These are phyloP conservation scores for Pezicula radicicola DNA, from an alignment of 2,329 filamentous ascomycete genomes.

Conservation along the genomic window DNA sequence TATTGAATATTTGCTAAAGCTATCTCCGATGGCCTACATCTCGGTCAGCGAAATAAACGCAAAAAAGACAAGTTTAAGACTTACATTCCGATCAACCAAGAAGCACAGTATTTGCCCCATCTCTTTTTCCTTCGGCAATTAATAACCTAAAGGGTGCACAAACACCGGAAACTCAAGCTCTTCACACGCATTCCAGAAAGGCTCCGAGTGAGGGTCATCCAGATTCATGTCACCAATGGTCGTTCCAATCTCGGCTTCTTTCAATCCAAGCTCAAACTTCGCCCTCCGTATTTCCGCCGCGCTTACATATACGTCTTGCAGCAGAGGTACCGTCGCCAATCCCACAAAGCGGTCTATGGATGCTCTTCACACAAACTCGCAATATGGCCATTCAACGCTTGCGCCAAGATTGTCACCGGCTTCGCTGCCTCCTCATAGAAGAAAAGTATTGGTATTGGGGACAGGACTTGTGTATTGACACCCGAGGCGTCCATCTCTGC, in stretches of 20 bases:
- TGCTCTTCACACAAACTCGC: conserved; percentile 18
- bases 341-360: conserved; percentile 30
- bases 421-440: conserved; percentile 31
- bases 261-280: conserved; percentile 18
- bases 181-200: conserved; percentile 32
- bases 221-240: conserved; percentile 28
- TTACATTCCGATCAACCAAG: conserved; percentile 33
- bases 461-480: conserved; percentile 33
- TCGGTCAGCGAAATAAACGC: not conserved
- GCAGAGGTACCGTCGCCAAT: conserved; percentile 29
- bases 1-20: conserved; percentile 32
- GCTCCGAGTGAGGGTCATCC: conserved; percentile 25
- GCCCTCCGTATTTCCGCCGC: conserved; percentile 27
- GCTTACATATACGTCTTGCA: conserved; percentile 28
- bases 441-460: conserved; percentile 34
- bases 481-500: conserved; percentile 32
- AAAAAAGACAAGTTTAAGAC: not conserved
- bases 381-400: conserved; percentile 32
- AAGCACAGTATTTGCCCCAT: conserved; percentile 31
- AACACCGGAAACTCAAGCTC: conserved; percentile 30
- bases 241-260: conserved; percentile 32
- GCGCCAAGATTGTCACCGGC: conserved; percentile 26
- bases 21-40: conserved; percentile 28
- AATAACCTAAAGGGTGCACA: conserved; percentile 33
- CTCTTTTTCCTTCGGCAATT: conserved; percentile 27